A percentile compares a stretch with the other conserved stretches of the same genome.
Conservation (phyloP, 257 asterid species). For the Fraxinus quadrangulata region DNA sequence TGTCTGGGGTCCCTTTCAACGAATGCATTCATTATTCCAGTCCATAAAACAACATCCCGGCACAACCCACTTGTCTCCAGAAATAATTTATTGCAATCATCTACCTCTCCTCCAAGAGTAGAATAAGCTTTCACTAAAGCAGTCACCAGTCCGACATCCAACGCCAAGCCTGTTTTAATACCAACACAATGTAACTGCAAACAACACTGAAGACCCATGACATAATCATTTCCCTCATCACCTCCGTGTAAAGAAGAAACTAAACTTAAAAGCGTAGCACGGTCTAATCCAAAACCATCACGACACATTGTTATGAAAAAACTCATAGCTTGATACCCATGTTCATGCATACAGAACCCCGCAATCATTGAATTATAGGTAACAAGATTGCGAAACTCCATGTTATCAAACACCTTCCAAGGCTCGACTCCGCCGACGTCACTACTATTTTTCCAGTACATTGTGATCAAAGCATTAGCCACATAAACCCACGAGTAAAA, state of each 20-base stretch:
- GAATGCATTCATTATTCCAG: slow-evolving; percentile 60
- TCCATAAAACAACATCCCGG: slow-evolving; percentile 79
- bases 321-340: slow-evolving; percentile 42
- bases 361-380: slow-evolving; percentile 77
- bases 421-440: slow-evolving; percentile 41
- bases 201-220: slow-evolving; percentile 42
- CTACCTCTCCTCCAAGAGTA: slow-evolving; percentile 46
- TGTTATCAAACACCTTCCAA: slow-evolving; percentile 57
- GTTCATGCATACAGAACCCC: slow-evolving; percentile 53
- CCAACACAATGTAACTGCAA: slow-evolving; percentile 61
- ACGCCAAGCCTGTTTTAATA: slow-evolving; percentile 49
- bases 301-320: slow-evolving; percentile 49
- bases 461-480: slow-evolving; percentile 72
- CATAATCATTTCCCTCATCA: slow-evolving; percentile 26
- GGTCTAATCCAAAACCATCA: slow-evolving; percentile 59
- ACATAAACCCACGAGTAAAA: slow-evolving; percentile 67
- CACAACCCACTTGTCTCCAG: slow-evolving; percentile 38
- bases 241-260: slow-evolving; percentile 49
- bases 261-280: slow-evolving; percentile 57
- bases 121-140: slow-evolving; percentile 73
- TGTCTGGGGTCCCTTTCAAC: slow-evolving; percentile 56
- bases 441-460: slow-evolving; percentile 58
- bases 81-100: slow-evolving; percentile 57
- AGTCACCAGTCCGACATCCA: slow-evolving; percentile 65
- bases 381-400: slow-evolving; percentile 56